These are phyloP conservation scores for Collybia nuda DNA, from an alignment of 768 basidiomycete species.

Conservation along the genomic window DNA sequence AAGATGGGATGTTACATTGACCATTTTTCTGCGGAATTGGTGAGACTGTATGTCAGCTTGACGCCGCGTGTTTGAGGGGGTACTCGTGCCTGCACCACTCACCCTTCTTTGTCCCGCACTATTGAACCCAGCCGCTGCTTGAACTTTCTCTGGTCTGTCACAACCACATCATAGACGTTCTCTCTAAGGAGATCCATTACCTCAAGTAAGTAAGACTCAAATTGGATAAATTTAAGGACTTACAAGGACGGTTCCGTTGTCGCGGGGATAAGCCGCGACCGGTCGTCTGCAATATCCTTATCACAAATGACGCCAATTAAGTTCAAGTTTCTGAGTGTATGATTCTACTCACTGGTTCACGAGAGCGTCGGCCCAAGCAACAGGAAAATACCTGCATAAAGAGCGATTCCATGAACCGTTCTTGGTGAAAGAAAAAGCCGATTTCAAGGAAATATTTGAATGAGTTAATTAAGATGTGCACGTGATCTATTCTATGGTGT, in stretches of 20 bases:
- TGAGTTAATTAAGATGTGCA: too few relatives aligned
- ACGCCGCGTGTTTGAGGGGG: neutral
- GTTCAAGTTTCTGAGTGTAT: neutral
- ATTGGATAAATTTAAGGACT: constrained; percentile 2
- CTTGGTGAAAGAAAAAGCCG: too few relatives aligned
- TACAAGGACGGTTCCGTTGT: constrained; percentile 16
- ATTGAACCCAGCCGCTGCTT: constrained; percentile 52
- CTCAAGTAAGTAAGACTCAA: neutral
- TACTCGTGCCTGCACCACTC: constrained; percentile 16
- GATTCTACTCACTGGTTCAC: constrained; percentile 8
- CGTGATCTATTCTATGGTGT: too few relatives aligned
- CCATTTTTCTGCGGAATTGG: constrained; percentile 51
- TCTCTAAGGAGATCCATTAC: constrained; percentile 1
- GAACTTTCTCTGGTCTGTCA: constrained; percentile 45
- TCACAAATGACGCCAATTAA: neutral
- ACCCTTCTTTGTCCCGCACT: constrained; percentile 61
- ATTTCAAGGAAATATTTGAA: too few relatives aligned
- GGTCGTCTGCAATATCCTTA: constrained; percentile 19
- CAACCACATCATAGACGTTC: constrained; percentile 9
- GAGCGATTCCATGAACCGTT: constrained; percentile 14
- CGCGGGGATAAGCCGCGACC: constrained; percentile 26
- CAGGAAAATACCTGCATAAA: constrained; percentile 16
- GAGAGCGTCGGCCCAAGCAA: constrained; percentile 19
- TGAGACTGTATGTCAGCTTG: neutral
- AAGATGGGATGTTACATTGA: constrained; percentile 53